Evolutionary conservation across 2,329 filamentous ascomycete species (phyloP), one percentile per base, ranked within the genome.

Genomic region (Coniochaeta prunicola): DNA sequence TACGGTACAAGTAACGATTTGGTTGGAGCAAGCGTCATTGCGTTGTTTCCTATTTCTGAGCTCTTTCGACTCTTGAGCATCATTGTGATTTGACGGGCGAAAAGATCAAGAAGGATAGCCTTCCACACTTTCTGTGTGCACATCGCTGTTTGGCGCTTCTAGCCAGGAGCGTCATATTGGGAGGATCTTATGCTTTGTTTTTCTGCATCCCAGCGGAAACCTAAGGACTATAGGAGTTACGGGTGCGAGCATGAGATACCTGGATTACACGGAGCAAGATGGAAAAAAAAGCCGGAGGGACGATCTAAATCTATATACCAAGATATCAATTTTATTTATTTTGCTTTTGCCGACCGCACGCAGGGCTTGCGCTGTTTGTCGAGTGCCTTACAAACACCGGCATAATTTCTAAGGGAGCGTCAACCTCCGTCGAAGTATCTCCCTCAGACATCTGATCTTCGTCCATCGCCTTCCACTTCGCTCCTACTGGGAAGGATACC

Each of bases 401-500:
- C 50, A 54, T 31, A 9, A 17, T 8, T 28, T 33, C 4, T 9
- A 54, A 19, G 19, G 50, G 50, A 54, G 50, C 50, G 5, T 54
- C 26, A 19, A 54, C 50, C 28, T 54, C 50, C 15, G 9, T 9
- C 9, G 50, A 31, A 28, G 15, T 34, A 8, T 28, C 50, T 9
- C 50, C 50, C 6, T 54, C 50, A 17, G 33, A 54, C 10, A 54
- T 28, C 13, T 2, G 6, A 34, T 33, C 26, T 33, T 28, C 50
- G 9, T 54, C 50, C 15, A 33, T 54, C 2, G 8, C 28, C 50
- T 54, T 33, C 50, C 28, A 33, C 12, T 34, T 54, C 19, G 50
- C 50, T 15, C 50, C 50, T 10, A 17, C 15, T 2, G 84, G 84
- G 26, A 87, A 68, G 65, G 87, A 87, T 0, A 81, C 78, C 6